Conservation (phyloP, 768 basidiomycete species). For the Trametes cinnabarina region DNA sequence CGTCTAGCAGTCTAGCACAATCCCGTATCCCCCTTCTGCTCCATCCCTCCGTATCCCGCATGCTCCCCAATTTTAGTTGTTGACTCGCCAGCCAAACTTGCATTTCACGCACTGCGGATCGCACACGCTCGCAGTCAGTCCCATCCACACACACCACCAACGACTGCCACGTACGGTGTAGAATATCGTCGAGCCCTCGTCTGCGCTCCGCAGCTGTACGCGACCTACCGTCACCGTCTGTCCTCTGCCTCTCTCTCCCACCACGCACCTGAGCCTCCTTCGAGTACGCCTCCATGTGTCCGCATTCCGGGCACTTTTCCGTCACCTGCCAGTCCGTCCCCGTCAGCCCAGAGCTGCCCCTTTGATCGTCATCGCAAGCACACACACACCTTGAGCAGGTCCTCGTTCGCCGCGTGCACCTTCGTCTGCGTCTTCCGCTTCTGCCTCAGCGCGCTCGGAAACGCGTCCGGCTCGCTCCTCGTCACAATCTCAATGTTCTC, state of each 20-base stretch:
- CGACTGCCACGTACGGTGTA: constrained; percentile 67
- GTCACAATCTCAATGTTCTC: constrained; percentile 90
- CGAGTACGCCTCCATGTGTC: constrained; percentile 81
- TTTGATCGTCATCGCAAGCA: background rate
- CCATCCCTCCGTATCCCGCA: background rate
- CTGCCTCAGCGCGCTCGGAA: constrained; percentile 84
- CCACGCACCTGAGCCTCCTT: constrained; percentile 78
- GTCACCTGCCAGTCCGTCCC: constrained; percentile 63
- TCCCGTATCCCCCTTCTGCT: background rate
- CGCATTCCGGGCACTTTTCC: constrained; percentile 88
- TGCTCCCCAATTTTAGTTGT: constrained; percentile 48
- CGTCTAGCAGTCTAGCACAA: constrained; percentile 40
- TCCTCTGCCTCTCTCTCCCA: too few relatives aligned
- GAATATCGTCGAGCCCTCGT: constrained; percentile 92
- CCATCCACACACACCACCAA: background rate
- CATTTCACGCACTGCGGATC: constrained; percentile 62
- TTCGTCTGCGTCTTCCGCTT: constrained; percentile 90
- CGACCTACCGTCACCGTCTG: too few relatives aligned
- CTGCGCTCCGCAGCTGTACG: constrained; percentile 81
- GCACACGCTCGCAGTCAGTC: background rate
- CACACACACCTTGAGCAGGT: constrained; percentile 53
- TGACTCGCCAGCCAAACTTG: constrained; percentile 80
- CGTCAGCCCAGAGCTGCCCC: background rate
- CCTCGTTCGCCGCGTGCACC: constrained; percentile 64
- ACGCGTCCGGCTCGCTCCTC: constrained; percentile 89